Conservation (phyloP, 1,284 basidiomycete genomes). For the Rhodotorula mucilaginosa region DNA sequence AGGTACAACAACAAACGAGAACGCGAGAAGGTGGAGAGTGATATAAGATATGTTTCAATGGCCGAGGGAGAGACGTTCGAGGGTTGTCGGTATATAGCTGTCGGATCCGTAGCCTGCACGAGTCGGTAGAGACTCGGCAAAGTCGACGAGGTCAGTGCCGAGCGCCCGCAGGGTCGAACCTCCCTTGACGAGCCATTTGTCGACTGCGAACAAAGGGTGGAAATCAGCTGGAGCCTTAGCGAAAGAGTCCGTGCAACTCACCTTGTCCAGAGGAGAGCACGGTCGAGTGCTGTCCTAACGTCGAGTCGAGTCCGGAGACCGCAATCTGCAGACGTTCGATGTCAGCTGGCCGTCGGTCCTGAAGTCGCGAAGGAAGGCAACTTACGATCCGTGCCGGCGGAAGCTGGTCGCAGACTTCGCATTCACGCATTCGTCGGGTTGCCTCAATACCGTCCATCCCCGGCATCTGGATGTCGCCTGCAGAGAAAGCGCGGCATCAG, state of each 20-base stretch:
- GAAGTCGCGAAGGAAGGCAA: too few species aligned
- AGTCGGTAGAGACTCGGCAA: too few species aligned
- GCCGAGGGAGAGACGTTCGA: too few species aligned
- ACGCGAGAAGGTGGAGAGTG: too few species aligned
- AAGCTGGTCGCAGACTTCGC: background rate
- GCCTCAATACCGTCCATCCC: slow-evolving; percentile 16
- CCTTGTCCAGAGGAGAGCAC: slow-evolving; percentile 6
- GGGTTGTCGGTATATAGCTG: too few species aligned
- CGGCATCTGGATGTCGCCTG: slow-evolving; percentile 21
- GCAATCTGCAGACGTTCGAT: background rate
- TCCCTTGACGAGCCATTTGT: slow-evolving; percentile 11
- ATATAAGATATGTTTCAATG: too few species aligned
- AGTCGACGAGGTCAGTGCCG: background rate
- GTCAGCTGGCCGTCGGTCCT: background rate
- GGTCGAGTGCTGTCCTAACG: background rate
- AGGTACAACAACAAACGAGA: too few species aligned
- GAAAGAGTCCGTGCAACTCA: background rate
- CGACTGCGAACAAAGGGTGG: background rate
- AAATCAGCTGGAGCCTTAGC: too few species aligned
- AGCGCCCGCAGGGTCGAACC: background rate
- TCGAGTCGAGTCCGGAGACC: slow-evolving; percentile 14
- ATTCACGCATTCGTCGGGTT: slow-evolving; percentile 3
- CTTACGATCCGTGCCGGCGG: too few species aligned
- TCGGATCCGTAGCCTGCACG: too few species aligned
- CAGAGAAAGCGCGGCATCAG: too few species aligned